A percentile compares a stretch with the other conserved stretches of the same genome.
Conservation (phyloP, 768 basidiomycete genomes). For the Termitomyces sp. region DNA sequence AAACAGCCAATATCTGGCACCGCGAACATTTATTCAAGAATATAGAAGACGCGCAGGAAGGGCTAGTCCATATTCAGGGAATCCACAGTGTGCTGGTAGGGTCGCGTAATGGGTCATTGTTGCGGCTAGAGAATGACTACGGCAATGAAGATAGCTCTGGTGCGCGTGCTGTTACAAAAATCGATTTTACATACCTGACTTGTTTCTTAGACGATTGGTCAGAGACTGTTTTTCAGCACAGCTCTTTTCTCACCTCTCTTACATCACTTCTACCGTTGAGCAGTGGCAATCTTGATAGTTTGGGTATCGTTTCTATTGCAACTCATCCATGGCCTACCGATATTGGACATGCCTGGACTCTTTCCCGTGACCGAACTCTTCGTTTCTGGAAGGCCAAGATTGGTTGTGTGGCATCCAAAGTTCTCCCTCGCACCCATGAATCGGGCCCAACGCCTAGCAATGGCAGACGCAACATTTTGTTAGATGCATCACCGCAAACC, state of each 20-base stretch:
- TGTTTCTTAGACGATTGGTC: constrained; percentile 60
- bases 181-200: constrained; percentile 5
- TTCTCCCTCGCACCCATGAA: constrained; percentile 39
- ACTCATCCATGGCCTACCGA: constrained; percentile 76
- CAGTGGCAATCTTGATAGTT: constrained; percentile 40
- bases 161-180: constrained; percentile 29
- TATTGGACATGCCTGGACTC: constrained; percentile 72
- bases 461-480: constrained; percentile 40
- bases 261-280: constrained; percentile 64
- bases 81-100: constrained; percentile 63
- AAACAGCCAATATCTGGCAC: constrained; percentile 52
- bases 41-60: constrained; percentile 37
- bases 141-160: constrained; percentile 56
- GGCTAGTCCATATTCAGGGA: constrained; percentile 65
- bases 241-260: constrained; percentile 63
- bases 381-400: constrained; percentile 81
- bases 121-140: constrained; percentile 67
- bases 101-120: constrained; percentile 56
- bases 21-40: constrained; percentile 67
- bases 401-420: constrained; percentile 66
- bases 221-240: constrained; percentile 61
- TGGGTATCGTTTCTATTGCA: constrained; percentile 69
- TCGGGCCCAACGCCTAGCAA: constrained; percentile 28
- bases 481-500: constrained; percentile 60
- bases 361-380: constrained; percentile 84